Conservation (phyloP, 2,329 filamentous ascomycete species). For the Aureobasidium melanogenum region DNA sequence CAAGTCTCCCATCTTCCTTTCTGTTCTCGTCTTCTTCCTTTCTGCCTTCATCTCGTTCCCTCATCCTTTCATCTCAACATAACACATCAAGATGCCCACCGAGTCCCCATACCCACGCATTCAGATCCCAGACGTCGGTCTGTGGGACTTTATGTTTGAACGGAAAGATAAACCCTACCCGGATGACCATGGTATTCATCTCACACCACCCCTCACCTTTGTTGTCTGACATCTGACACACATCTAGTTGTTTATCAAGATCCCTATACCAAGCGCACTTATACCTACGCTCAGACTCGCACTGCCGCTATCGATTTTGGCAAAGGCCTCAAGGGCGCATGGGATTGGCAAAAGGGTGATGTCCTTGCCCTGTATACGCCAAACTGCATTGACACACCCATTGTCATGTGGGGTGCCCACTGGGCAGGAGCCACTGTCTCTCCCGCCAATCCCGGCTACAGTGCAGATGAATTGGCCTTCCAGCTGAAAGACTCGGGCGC, state of each 20-base stretch:
- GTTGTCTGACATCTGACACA: not conserved
- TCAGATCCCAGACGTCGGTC: constrained; percentile 63
- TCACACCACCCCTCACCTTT: not conserved
- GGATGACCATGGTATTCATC: constrained; percentile 57
- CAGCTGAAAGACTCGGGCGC: constrained; percentile 74
- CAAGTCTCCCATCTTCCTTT: no score
- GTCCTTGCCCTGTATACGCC: constrained; percentile 75
- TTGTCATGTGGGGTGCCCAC: constrained; percentile 66
- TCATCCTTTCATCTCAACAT: not conserved
- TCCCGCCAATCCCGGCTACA: constrained; percentile 86
- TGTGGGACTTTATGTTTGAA: constrained; percentile 75
- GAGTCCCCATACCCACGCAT: constrained; percentile 56
- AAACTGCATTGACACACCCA: constrained; percentile 76
- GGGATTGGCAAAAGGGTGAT: constrained; percentile 75
- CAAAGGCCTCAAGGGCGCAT: constrained; percentile 63
- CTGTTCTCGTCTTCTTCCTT: not conserved
- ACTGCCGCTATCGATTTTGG: constrained; percentile 65
- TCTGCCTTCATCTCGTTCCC: not conserved
- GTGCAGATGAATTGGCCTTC: constrained; percentile 70
- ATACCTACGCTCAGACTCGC: constrained; percentile 63
- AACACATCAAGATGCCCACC: constrained; percentile 52
- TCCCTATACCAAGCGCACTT: constrained; percentile 56
- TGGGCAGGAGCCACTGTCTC: constrained; percentile 77
- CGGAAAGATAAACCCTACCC: constrained; percentile 55
- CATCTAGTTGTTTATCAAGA: constrained; percentile 66